phyloP scores from a whole-genome alignment of 805 yeast species.

The Wickerhamomyces strasburgensis region DNA sequence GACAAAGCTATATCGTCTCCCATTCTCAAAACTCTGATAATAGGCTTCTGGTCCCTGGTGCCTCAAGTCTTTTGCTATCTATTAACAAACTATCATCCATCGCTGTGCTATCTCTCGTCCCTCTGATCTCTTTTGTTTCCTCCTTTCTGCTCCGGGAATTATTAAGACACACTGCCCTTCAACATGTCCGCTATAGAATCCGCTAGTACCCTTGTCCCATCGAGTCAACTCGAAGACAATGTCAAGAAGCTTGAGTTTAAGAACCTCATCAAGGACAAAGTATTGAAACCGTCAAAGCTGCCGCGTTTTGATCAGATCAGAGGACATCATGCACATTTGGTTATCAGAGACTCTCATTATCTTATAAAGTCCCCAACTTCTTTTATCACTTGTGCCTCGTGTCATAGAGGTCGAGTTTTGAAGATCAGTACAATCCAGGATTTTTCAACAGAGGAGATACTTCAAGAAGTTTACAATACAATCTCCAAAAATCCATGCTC shows the following conservation, averaged over 20 bases:
- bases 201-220: not conserved
- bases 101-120: too few species aligned
- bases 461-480: constrained; percentile 21
- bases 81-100: too few species aligned
- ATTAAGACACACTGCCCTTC: not conserved
- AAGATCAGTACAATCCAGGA: constrained; percentile 20
- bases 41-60: too few species aligned
- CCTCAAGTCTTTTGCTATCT: too few species aligned
- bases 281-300: constrained; percentile 23
- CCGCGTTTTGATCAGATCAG: constrained; percentile 13
- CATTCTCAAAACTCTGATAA: too few species aligned
- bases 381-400: constrained; percentile 25
- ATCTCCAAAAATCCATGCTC: constrained; percentile 23
- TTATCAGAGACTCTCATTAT: constrained; percentile 26
- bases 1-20: too few species aligned
- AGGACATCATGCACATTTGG: constrained; percentile 24
- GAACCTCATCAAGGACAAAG: constrained; percentile 23
- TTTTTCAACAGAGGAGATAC: constrained; percentile 16
- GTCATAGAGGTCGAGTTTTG: constrained; percentile 26
- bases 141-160: not conserved
- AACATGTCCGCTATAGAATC: not conserved
- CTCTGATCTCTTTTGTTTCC: not conserved
- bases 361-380: constrained; percentile 23
- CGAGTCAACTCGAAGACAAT: constrained; percentile 13
- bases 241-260: constrained; percentile 21